Conservation (phyloP, 306 rosid genomes). For the Prunus armeniaca region DNA sequence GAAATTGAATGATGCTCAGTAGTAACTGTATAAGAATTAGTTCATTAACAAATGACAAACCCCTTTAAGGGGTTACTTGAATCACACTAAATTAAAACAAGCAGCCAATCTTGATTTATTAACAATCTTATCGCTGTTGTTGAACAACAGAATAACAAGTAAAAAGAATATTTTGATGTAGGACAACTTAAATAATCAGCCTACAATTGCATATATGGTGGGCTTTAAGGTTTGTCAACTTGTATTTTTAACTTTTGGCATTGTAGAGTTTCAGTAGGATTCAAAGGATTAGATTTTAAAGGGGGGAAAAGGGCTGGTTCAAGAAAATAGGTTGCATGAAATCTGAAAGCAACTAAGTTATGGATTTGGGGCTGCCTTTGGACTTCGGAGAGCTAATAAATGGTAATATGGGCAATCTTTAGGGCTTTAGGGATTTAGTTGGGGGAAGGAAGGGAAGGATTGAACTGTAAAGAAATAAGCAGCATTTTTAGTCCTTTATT, state of each 20-base stretch:
- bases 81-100: neutral
- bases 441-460: neutral
- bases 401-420: neutral
- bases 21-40: neutral
- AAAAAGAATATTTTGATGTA: neutral
- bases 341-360: neutral
- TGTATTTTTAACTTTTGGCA: neutral
- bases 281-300: neutral
- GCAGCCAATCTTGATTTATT: neutral
- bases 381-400: neutral
- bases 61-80: neutral
- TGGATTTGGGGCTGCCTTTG: neutral
- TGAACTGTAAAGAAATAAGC: neutral
- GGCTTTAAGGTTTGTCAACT: neutral
- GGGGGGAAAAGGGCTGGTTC: neutral
- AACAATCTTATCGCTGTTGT: neutral
- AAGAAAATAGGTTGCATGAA: neutral
- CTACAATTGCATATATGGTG: neutral
- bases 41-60: neutral
- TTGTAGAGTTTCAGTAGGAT: neutral
- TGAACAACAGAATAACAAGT: neutral
- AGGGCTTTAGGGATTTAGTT: neutral
- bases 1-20: neutral
- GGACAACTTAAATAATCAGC: neutral
- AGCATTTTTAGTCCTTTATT: neutral